Base-by-base conservation (phyloP, 164 flowering plant genomes). In the Umbellularia californica region DNA sequence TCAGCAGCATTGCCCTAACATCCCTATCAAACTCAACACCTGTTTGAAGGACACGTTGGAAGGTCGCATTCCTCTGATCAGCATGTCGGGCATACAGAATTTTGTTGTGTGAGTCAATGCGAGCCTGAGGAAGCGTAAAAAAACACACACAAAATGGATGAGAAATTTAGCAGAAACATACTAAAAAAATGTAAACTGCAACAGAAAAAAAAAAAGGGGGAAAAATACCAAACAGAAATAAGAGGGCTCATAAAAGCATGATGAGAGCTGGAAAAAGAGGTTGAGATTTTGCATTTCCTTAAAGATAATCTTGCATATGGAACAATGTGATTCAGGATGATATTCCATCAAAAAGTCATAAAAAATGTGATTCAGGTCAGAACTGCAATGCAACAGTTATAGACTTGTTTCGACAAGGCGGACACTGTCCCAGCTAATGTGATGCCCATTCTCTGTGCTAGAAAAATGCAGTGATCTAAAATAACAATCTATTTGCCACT, bases 91-190 rank as follows among this genome's bases (percentile, higher is more conserved):
- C 99, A 81, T 96, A 91, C 14, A 96, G 83, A 76, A 96, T 85
- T 84, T 96, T 96, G 83, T 94, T 96, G 86, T 96, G 99, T 0
- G 99, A 94, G 74, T 96, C 99, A 35, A 96, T 94, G 17, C 98
- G 88, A 33, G 98, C 99, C 99, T 96, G 88, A 24, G 50, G 25
- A 70, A 30, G 41, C 22, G 3, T n/a, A 4, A 58, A 13, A 27
- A 2, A 20, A 33, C 9, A 30, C 2, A 17, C 2, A 20, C 6
- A 17, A 30, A 20, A 20, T 14, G 50, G 28, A 17, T 5, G 69
- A 30, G n/a, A 28, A 25, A 28, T 35, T 55, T 55, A 19, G 60
- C 60, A 55, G 17, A 55, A 55, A 17, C n/a, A 12, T 55, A 55
- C n/a, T 55, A 5, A 11, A 4, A 4, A 55, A 55, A 15, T 3